Evolutionary conservation across 1,284 basidiomycete species (phyloP), one percentile per base, ranked within the genome.

Genomic region (Ceratobasidium sp.): DNA sequence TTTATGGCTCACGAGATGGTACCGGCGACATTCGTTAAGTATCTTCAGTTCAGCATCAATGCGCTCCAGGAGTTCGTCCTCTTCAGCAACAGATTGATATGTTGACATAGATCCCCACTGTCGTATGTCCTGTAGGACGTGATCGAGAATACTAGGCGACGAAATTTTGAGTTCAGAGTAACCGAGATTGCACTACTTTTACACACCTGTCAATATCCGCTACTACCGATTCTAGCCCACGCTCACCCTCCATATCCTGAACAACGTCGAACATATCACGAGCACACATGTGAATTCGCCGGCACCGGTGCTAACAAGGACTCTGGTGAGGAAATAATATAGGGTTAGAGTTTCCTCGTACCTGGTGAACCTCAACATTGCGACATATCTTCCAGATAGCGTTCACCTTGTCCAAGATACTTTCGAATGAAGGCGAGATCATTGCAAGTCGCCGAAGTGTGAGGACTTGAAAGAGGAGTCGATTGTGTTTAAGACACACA

Each of bases 341-440:
- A 45, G 17, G 8, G 10, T 33, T 20, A 37, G 35, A 3, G 11
- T 23, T 3, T 6, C 35, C 35, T 23, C 53, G 23, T 58, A 69
- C 67, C 67, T 69, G 67, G 45, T 69, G 67, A 5, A 69, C 53
- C 37, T 69, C 67, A 17, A 58, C 51, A 28, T 45, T 39, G 26
- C 53, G 51, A 69, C 67, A 56, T 45, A 58, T 45, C 20, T 58
- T 69, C 67, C 67, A 69, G 11, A 69, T 35, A 11, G 67, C 35
- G 28, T 69, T 53, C 39, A 69, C 67, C 37, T 58, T 69, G 26
- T 69, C 67, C 33, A 56, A 35, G 33, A 69, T 69, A 69, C 23
- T 47, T 13, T 69, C 67, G n/a, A 69, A 23, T 39, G 51, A 54
- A 37, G 58, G 37, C 23, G 58, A 61, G 23, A 17, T 23, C 58